These are phyloP conservation scores for Tetrapisispora phaffii DNA, from an alignment of 805 yeast species.

Conservation along the genomic window DNA sequence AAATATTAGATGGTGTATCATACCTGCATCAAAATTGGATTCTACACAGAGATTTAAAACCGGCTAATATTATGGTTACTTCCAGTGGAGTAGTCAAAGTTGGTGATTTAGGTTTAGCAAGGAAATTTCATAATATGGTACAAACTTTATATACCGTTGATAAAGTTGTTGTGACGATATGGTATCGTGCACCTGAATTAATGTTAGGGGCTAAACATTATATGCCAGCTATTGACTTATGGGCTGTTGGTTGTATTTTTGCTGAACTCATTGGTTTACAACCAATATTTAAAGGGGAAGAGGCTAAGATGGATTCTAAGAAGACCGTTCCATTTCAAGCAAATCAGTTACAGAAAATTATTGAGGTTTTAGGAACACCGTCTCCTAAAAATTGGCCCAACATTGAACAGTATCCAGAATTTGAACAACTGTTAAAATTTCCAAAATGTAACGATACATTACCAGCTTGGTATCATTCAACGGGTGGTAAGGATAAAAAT, in stretches of 20 bases:
- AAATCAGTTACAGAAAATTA: constrained; percentile 80
- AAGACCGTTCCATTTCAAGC: constrained; percentile 90
- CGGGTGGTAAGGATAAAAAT: constrained; percentile 62
- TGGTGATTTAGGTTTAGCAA: constrained; percentile 88
- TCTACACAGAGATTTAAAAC: constrained; percentile 88
- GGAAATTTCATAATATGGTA: constrained; percentile 76
- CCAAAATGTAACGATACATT: constrained; percentile 49
- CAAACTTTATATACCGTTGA: constrained; percentile 87
- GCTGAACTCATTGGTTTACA: constrained; percentile 83
- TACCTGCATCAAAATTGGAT: constrained; percentile 95
- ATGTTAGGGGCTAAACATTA: constrained; percentile 87
- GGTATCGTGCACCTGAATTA: constrained; percentile 93
- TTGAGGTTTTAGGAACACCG: constrained; percentile 93
- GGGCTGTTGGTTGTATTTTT: constrained; percentile 94
- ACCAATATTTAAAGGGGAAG: constrained; percentile 97
- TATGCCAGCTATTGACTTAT: constrained; percentile 82
- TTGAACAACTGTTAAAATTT: constrained; percentile 48
- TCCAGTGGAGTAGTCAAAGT: constrained; percentile 84
- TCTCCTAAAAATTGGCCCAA: constrained; percentile 69
- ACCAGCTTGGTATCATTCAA: constrained; percentile 75
- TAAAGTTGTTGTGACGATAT: constrained; percentile 91
- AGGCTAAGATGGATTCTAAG: constrained; percentile 88
- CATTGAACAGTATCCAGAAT: constrained; percentile 77
- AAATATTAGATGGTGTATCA: constrained; percentile 81
- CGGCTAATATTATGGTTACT: constrained; percentile 96